phyloP scores from a whole-genome alignment of 345 rosid species.

The Cardiospermum halicacabum region DNA sequence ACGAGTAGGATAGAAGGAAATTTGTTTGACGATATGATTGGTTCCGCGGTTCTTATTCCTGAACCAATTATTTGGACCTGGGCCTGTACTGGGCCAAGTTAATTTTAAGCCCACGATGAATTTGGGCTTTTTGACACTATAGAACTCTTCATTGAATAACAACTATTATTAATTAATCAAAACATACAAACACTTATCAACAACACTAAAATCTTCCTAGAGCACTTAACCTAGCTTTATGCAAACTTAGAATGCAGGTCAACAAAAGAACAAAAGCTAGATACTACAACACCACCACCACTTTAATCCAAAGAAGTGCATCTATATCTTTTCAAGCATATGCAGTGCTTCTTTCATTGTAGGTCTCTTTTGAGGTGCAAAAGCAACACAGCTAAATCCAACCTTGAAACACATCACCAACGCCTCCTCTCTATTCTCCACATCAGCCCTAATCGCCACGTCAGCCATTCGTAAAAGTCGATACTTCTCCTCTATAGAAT shows the following conservation, averaged over 20 bases:
- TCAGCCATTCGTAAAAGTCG: conserved; percentile 56
- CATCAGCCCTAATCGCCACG: conserved; percentile 45
- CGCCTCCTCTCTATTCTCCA: conserved; percentile 52
- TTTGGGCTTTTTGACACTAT: neutral
- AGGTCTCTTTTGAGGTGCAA: conserved; percentile 75
- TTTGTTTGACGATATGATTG: neutral
- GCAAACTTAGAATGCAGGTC: conserved; percentile 14
- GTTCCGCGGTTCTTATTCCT: no score
- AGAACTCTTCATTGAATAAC: no score
- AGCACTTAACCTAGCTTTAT: neutral
- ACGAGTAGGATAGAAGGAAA: neutral
- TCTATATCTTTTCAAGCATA: conserved; percentile 53
- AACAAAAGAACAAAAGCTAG: conserved; percentile 22
- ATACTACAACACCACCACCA: conserved; percentile 8
- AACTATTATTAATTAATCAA: neutral
- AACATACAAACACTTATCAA: conserved; percentile 3
- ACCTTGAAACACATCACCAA: conserved; percentile 54
- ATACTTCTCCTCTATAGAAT: conserved; percentile 37
- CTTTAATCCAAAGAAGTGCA: conserved; percentile 23
- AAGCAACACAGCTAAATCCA: conserved; percentile 65
- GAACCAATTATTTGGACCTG: neutral
- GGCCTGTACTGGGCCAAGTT: neutral
- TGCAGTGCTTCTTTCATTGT: conserved; percentile 75
- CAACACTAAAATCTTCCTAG: neutral
- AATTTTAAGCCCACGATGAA: neutral